Evolutionary conservation across 768 basidiomycete genomes (phyloP), one percentile per base, ranked within the genome.

Genomic region (Calocybe cyanea): DNA sequence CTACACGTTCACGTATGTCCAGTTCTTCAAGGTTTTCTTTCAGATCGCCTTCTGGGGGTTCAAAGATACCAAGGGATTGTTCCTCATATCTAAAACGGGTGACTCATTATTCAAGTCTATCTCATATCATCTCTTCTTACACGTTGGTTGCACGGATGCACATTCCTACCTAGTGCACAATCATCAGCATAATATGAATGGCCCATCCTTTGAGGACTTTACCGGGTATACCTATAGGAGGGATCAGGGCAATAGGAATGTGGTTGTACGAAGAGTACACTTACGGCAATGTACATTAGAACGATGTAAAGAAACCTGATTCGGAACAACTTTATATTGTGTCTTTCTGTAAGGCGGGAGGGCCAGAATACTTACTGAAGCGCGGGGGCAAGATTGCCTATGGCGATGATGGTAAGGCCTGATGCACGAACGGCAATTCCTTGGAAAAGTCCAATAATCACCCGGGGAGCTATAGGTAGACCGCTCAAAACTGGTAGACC

Each of bases 251-350:
- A 49, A 20, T 40, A 35, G 25, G 5, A 28, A 28, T 5, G 25
- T 28, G 7, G 15, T 15, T 17, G 23, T 52, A 28, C 49, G 51
- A 35, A 10, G 3, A 17, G 11, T 5, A 20, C 41, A 64, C 75
- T 59, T 52, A 80, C 69, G 24, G 77, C 75, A 42, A 81, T 80
- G 49, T 80, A 82, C 86, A 87, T 90, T 85, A 92, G 83, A 48
- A 87, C 76, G 6, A 85, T 73, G 55, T 86, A 87, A 1, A 88
- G 58, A 32, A 88, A 81, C 51, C 81, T 82, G 39, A 7, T 2
- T 7, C 13, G 8, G 19, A 23, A 13, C 50, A 28, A 35, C 15
- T 40, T 28, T 11, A 28, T 38, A n/a, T 14, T 36, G 8, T 39
- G 25, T 14, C 13, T 33, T 17, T 24, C 28, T 4, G 40, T 7